Evolutionary conservation across 352 stramenopile genomes (phyloP), one percentile per base, ranked within the genome.

Genomic region (Aphanomyces astaci): DNA sequence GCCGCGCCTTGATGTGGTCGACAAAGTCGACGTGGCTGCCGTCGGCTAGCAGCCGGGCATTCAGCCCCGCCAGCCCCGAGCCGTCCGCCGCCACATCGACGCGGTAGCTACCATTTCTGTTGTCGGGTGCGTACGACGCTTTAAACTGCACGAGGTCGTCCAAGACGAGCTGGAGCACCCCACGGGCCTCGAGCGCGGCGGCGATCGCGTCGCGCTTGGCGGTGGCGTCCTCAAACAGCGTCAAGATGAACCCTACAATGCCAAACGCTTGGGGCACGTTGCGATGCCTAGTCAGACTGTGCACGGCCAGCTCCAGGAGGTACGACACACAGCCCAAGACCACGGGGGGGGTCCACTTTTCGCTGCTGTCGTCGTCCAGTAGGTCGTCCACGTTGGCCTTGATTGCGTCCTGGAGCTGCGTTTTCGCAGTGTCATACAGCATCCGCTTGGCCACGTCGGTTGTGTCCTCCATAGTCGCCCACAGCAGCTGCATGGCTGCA

Each of bases 61-160:
- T 68, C 4, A 68, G 13, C 3, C 13, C 27, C 4, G 51, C 19
- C 22, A 59, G 30, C 0, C 33, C 62, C 30, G 55, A 0, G 1
- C 43, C 22, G 33, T 68, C 62, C 15, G 43, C 4, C 30, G 25
- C 57, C 30, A 1, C 13, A 17, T 71, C 52, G 22, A 45, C 49
- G 9, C 17, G 9, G 27, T 54, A 39, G 10, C 10, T n/a, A n/a
- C n/a, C 30, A 2, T 45, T 3, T 22, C 46, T 27, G 30, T 52
- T 9, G 65, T 54, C 54, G 11, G 45, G 56, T 4, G 49, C 30
- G 17, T 66, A 40, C 39, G 30, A 4, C 22, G n/a, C 27, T 43
- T 71, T 71, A 52, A 71, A 71, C 9, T 30, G 31, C 11, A 71
- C 33, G n/a, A 71, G 31, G 64, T 71, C 64, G 27, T 64, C 64